Evolutionary conservation across 1,139 yeast genomes (phyloP), one percentile per base, ranked within the genome.

Genomic region (Suhomyces guaymorum): DNA sequence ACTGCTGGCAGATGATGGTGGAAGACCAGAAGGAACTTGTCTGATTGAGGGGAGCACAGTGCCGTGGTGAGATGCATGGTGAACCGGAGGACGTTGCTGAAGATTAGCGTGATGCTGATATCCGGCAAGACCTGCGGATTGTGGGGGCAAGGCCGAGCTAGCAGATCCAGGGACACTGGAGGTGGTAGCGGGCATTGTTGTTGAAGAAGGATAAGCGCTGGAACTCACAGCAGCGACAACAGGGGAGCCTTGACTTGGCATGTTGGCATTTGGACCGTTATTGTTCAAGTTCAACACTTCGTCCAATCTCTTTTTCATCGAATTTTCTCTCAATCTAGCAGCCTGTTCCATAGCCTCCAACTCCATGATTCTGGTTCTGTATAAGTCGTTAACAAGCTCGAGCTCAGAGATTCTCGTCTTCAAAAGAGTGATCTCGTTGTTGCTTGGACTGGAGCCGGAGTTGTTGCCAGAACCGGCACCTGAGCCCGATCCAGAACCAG

Each of bases 341-440:
- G 80, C 81, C 33, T 69, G 70, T 51, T 84, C 92, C 65, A 75
- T 65, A 17, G 78, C 78, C 57, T 90, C 96, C 43, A 90, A 68
- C 54, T 90, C 96, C 61, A 75, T 69, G 33, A 90, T 86, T 48
- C 95, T 75, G 4, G 92, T 78, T 47, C 87, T 75, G 64, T 86
- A 85, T 43, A 90, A 67, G 54, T 89, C 97, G 52, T 88, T 89
- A 25, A 90, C 95, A 29, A 90, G 69, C 57, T 90, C 97, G 40
- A 90, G 70, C 55, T 90, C 97, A n/a, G 87, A 78, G 15, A 89
- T 86, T 39, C 95, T 70, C 0, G 95, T 85, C 44, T 78, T 76
- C 41, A 88, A 65, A 28, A 70, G 65, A 13, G 78, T 77, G 14
- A 72, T 61, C 46, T 75, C 81, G 46, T 71, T 75, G 26, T 30